Evolutionary conservation across 352 stramenopile species (phyloP), one percentile per base, ranked within the genome.

Genomic region (Phytophthora gonapodyides): DNA sequence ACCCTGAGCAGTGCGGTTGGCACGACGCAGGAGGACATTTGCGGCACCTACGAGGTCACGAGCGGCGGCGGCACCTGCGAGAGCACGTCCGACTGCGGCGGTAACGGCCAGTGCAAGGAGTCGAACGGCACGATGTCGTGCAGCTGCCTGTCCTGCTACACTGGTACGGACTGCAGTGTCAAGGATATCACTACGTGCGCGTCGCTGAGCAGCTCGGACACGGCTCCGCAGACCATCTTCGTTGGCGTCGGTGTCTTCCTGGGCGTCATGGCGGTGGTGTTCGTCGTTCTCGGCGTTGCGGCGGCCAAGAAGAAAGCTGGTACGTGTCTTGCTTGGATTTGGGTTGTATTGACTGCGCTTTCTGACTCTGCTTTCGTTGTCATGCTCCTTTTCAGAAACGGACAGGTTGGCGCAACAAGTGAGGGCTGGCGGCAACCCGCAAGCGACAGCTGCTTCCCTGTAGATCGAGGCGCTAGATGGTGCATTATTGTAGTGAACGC

Each of bases 1-100:
- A 61, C 54, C 0, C 36, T 95, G 8, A 67, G 71, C 1, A 59
- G 55, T 13, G 38, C 67, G 5, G 35, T 91, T 27, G 80, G 79
- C 15, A 95, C 84, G 6, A 91, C 84, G 0, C 80, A 95, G 50
- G 80, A 91, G 54, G 73, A 84, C 7, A 85, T 95, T 64, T 95
- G 87, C 45, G 87, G 87, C 30, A 65, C 73, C 10, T 85, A 89
- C 57, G 72, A 84, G 55, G 80, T 92, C 16, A 72, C 73, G 37
- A 73, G 69, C 19, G 86, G 86, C 33, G 86, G 86, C 37, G 77
- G 72, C 21, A 87, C 79, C 17, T 95, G 86, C 61, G 57, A 82
- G 34, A 76, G 56, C 16, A 88, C 83, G 30, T 73, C 68, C 0
- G 81, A 93, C 57, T 95, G 86, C 60, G 83, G 82, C 12, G 61